Evolutionary conservation across 148 eudicot genomes (phyloP).

Genomic region (Vaccinium macrocarpon): DNA sequence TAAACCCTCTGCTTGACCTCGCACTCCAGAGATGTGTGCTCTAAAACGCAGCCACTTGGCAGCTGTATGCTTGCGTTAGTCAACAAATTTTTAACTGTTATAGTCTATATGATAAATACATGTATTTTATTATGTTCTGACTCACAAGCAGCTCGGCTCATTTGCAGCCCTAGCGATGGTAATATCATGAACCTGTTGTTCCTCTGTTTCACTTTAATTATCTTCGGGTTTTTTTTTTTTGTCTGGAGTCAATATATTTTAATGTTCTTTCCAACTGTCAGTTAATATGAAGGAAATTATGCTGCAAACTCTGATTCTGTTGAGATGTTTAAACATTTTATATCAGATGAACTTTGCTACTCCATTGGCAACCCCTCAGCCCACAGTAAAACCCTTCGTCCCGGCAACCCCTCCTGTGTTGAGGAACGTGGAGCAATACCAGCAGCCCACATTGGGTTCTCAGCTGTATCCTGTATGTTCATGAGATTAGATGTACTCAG

Average conservation of each 20-base stretch:
- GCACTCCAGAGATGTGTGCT: no score
- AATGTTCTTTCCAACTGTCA: neutral
- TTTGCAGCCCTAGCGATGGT: neutral
- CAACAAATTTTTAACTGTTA: no score
- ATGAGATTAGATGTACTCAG: neutral
- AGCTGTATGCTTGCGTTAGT: no score
- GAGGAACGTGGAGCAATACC: constrained; percentile 80
- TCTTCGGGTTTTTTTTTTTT: neutral
- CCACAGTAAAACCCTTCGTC: constrained; percentile 66
- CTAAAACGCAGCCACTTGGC: no score
- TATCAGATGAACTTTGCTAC: constrained; percentile 55
- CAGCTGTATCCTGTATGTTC: constrained; percentile 70
- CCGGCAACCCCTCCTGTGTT: constrained; percentile 65
- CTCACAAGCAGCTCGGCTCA: no score
- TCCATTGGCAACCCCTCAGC: constrained; percentile 55
- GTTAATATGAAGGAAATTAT: neutral
- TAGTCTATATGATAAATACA: no score
- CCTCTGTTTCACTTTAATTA: neutral
- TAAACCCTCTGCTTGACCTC: no score
- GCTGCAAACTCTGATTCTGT: neutral
- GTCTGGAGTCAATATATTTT: neutral
- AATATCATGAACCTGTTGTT: neutral
- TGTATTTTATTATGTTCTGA: no score
- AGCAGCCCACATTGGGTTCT: constrained; percentile 82
- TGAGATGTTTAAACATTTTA: neutral